A percentile compares a stretch with the other conserved stretches of the same genome.
These are phyloP conservation scores for Tuber borchii DNA, from an alignment of 495 filamentous ascomycete species.

Conservation along the genomic window DNA sequence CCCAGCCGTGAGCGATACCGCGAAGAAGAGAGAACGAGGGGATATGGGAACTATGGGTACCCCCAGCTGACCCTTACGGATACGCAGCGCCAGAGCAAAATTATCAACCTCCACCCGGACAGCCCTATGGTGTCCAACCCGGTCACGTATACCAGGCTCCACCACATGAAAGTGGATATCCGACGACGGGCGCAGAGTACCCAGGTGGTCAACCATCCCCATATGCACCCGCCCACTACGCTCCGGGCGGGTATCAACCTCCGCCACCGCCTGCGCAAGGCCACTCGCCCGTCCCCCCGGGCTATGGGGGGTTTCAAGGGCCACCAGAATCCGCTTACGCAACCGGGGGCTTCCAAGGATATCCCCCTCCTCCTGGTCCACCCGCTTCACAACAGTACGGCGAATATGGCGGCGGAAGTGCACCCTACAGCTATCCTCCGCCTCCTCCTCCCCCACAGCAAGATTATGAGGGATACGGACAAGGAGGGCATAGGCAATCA, in stretches of 20 bases:
- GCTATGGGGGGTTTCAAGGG: conserved; percentile 12
- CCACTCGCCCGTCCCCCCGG: conserved; percentile 5
- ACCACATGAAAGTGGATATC: neutral
- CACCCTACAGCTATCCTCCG: neutral
- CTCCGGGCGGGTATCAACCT: conserved; percentile 8
- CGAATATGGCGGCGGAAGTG: neutral
- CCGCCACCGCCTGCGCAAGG: conserved; percentile 1
- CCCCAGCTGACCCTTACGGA: conserved; percentile 4
- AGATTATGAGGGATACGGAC: conserved; percentile 2
- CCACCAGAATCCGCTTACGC: neutral
- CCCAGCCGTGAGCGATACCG: conserved; percentile 10
- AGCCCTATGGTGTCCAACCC: conserved; percentile 14
- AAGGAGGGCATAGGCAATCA: neutral
- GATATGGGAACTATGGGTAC: conserved; percentile 13
- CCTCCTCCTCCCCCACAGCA: conserved; percentile 7
- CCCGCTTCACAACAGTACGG: neutral
- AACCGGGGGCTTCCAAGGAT: neutral
- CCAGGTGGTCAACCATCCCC: neutral
- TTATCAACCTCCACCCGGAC: conserved; percentile 24
- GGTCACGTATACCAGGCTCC: conserved; percentile 18
- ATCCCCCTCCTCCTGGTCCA: conserved; percentile 11
- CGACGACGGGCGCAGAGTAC: neutral
- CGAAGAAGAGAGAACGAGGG: conserved; percentile 6
- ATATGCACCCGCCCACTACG: conserved; percentile 6
- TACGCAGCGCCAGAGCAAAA: conserved; percentile 16